Conservation (phyloP, 169 alveolate genomes). For the Ichthyophthirius multifiliis region DNA sequence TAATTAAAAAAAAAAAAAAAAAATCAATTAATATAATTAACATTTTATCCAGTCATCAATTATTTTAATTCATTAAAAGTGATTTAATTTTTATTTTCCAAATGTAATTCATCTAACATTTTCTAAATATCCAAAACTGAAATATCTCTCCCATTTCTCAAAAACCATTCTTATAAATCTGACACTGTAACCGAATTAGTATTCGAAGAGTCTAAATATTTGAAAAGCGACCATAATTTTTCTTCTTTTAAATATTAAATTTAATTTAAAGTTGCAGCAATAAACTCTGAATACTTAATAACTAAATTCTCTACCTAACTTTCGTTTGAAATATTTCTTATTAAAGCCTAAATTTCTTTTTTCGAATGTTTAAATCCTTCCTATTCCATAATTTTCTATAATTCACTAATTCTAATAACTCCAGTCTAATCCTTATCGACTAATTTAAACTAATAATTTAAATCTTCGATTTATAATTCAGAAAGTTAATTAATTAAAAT, state of each 20-base stretch:
- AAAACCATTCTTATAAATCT: constrained; percentile 36
- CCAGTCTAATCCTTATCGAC: constrained; percentile 41
- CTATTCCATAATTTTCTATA: too few relatives aligned
- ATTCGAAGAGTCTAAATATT: constrained; percentile 30
- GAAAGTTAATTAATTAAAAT: constrained; percentile 22
- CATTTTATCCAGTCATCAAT: background rate
- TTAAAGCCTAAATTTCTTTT: too few relatives aligned
- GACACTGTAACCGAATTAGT: constrained; percentile 44
- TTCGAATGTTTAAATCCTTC: too few relatives aligned
- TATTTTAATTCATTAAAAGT: constrained; percentile 32
- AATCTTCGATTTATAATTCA: constrained; percentile 13
- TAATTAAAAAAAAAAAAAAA: too few relatives aligned
- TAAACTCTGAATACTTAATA: constrained; percentile 51
- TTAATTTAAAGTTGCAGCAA: constrained; percentile 26
- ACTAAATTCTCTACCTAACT: background rate
- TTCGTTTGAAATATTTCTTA: too few relatives aligned
- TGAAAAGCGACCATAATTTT: constrained; percentile 19
- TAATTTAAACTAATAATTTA: constrained; percentile 6
- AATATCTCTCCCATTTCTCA: constrained; percentile 38
- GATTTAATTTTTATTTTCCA: constrained; percentile 18
- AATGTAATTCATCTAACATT: constrained; percentile 33
- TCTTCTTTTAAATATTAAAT: background rate
- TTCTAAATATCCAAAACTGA: constrained; percentile 18
- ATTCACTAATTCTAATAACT: constrained; percentile 13
- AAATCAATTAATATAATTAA: background rate